A percentile compares a stretch with the other conserved stretches of the same genome.
phyloP scores from a whole-genome alignment of 352 stramenopile species.

The Pseudoperonospora humuli region DNA sequence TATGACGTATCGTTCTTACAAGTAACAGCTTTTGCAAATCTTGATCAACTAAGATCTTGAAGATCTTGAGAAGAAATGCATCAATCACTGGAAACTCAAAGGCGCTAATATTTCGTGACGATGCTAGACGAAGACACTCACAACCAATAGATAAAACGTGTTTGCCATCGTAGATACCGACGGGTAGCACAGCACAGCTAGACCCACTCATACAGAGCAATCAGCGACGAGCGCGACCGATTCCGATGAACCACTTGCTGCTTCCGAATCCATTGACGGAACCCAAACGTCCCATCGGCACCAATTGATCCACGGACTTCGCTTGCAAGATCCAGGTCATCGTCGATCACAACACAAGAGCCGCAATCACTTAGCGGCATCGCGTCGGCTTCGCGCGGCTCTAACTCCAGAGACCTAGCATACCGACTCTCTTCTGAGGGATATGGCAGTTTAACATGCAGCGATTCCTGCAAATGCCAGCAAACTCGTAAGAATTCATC shows the following conservation, averaged over 20 bases:
- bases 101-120: slow-evolving; percentile 18
- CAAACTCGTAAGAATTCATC: not conserved
- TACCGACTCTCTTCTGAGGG: slow-evolving; percentile 74
- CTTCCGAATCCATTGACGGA: slow-evolving; percentile 78
- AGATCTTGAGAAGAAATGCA: no score
- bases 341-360: slow-evolving; percentile 38
- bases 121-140: slow-evolving; percentile 9
- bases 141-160: slow-evolving; percentile 23
- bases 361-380: slow-evolving; percentile 49
- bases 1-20: slow-evolving; percentile 26
- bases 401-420: slow-evolving; percentile 56
- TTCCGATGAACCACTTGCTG: slow-evolving; percentile 77
- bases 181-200: slow-evolving; percentile 17
- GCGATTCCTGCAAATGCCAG: slow-evolving; percentile 35
- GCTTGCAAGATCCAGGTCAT: slow-evolving; percentile 69
- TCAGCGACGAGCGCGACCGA: slow-evolving; percentile 50
- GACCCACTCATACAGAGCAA: slow-evolving; percentile 63
- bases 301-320: slow-evolving; percentile 76
- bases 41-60: no score
- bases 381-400: slow-evolving; percentile 65
- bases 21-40: no score
- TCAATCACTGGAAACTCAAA: slow-evolving; percentile 49
- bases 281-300: slow-evolving; percentile 62
- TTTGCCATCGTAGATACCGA: not conserved
- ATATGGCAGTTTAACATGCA: slow-evolving; percentile 66